Base-by-base conservation (phyloP, 225 moss, liverwort and hornwort genomes). In the Bryum argenteum region DNA sequence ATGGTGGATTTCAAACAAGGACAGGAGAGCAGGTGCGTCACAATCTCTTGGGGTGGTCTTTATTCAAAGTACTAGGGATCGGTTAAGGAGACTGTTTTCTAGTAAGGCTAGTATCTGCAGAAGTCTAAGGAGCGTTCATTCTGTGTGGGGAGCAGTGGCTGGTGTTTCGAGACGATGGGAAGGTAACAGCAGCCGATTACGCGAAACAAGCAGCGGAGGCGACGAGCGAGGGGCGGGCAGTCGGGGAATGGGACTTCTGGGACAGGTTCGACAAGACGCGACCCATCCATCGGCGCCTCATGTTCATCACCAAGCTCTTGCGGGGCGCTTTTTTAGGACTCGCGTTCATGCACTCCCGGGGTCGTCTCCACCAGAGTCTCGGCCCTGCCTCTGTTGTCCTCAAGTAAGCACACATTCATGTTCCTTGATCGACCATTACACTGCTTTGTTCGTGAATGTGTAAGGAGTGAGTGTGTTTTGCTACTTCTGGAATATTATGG, bases 241-340 rank as follows among this genome's bases (percentile, higher is more conserved):
- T 97, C 57, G 97, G 97, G 14, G 81, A 97, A 57, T 97, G 94
- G 92, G 92, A 97, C 48, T 97, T 97, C 50, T 97, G 90, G 92
- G 97, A 97, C 48, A 80, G 90, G 3, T 97, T 97, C 79, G 94
- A 97, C 67, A 84, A 71, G 54, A 83, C 65, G 39, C 82, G 90
- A 48, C 90, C 97, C 54, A 85, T 97, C 21, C 79, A 65, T 39
- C 83, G 97, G 66, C 90, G 97, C 58, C 86, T 83, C 12, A 54
- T 85, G 2, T 97, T 85, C 73, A 89, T 97, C 77, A 89, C 86
- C 42, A 94, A 92, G 85, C 81, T 97, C 44, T 78, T 97, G 18
- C 88, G 94, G 21, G 97, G 94, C 43, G 82, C 86, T 13, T 94
- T 97, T 66, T 58, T 77, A 63, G 97, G 97, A 42, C 79, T 97